Evolutionary conservation across 495 filamentous ascomycete species (phyloP).

Genomic region (Aspergillus sclerotioniger): DNA sequence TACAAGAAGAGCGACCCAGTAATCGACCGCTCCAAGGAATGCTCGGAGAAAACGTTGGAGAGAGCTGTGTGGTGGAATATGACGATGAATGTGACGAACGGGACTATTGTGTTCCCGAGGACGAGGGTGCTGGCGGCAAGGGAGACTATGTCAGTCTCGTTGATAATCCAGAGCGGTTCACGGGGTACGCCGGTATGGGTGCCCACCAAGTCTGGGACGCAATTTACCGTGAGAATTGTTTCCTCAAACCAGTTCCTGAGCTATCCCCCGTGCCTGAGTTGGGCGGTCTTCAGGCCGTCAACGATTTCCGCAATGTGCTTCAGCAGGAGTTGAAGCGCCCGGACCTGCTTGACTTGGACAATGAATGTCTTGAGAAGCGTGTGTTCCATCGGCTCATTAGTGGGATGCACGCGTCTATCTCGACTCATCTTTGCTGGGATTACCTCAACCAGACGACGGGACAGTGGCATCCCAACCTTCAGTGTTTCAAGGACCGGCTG

Average conservation of each 20-base stretch:
- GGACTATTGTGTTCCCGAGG: constrained; percentile 96
- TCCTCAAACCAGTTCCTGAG: constrained; percentile 63
- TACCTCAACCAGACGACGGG: constrained; percentile 95
- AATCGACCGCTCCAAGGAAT: constrained; percentile 74
- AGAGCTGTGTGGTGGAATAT: constrained; percentile 95
- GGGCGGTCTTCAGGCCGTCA: constrained; percentile 62
- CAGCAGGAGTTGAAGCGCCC: constrained; percentile 68
- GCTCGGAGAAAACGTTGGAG: constrained; percentile 81
- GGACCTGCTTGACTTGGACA: constrained; percentile 69
- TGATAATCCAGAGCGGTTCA: constrained; percentile 93
- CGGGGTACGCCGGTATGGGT: constrained; percentile 82
- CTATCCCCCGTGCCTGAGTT: constrained; percentile 26
- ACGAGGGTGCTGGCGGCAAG: constrained; percentile 80
- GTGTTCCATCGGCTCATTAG: constrained; percentile 94
- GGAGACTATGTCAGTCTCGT: constrained; percentile 95
- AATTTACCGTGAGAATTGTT: constrained; percentile 97
- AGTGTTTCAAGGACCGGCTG: constrained; percentile 83
- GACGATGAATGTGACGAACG: constrained; percentile 97
- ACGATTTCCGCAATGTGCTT: constrained; percentile 80
- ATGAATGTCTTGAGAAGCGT: constrained; percentile 94
- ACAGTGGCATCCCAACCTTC: constrained; percentile 86
- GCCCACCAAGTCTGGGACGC: constrained; percentile 91
- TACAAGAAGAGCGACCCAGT: constrained; percentile 64
- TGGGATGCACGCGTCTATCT: constrained; percentile 97
- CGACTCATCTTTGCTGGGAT: constrained; percentile 93